Evolutionary conservation across 169 alveolate species (phyloP).

Genomic region (Eimeria nieschulzi): DNA sequence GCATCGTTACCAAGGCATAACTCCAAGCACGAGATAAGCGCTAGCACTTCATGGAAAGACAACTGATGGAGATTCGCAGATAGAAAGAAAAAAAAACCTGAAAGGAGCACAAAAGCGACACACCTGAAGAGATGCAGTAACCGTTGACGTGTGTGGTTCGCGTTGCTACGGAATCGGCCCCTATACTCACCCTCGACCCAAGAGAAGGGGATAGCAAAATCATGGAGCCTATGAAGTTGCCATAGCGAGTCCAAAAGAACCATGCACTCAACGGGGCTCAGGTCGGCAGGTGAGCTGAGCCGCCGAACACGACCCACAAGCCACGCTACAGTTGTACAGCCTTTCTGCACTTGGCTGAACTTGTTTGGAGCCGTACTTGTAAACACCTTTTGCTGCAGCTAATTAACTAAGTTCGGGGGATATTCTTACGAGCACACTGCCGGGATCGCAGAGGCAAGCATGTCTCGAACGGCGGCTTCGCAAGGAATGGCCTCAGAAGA

Average conservation of each 20-base stretch:
- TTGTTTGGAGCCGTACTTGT: background rate
- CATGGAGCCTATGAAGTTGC: conserved; percentile 49
- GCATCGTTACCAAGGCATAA: conserved; percentile 12
- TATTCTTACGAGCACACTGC: conserved; percentile 39
- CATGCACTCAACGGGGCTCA: conserved; percentile 8
- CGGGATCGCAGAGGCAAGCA: conserved; percentile 15
- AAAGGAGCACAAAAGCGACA: background rate
- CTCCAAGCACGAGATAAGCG: conserved; percentile 27
- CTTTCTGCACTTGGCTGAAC: background rate
- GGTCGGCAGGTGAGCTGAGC: conserved; percentile 35
- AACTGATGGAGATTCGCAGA: conserved; percentile 38
- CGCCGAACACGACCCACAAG: background rate
- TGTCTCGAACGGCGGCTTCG: conserved; percentile 34
- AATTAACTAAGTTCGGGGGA: background rate
- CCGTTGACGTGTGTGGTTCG: no score
- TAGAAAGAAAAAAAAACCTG: conserved; percentile 22
- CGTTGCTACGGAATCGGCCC: no score
- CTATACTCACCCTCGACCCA: conserved; percentile 29
- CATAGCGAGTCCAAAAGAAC: conserved; percentile 27
- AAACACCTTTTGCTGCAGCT: background rate
- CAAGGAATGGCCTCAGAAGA: background rate
- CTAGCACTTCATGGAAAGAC: conserved; percentile 7
- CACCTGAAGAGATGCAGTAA: no score
- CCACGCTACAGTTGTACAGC: background rate
- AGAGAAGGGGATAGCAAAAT: conserved; percentile 27